Percentiles rank a stretch among this genome's conserved stretches.
These are phyloP conservation scores for Croton laevigatus DNA, from an alignment of 441 rosid genomes.

Conservation along the genomic window DNA sequence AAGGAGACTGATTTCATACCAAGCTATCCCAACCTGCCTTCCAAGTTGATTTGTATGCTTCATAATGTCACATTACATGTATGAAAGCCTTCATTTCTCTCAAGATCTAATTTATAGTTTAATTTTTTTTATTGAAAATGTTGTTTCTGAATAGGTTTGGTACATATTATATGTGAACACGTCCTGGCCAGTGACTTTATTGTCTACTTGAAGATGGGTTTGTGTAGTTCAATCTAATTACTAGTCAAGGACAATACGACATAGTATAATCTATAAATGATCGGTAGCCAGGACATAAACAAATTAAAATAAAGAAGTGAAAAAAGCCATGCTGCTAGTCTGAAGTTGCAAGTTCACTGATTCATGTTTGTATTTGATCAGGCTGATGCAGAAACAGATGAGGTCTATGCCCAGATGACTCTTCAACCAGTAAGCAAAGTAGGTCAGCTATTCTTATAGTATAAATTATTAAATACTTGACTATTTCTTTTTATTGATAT, in stretches of 20 bases:
- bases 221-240: neutral
- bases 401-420: constrained; percentile 98
- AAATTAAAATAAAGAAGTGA: neutral
- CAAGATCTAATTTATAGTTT: neutral
- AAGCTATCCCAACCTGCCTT: constrained; percentile 89
- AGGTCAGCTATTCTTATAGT: constrained; percentile 46
- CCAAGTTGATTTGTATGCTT: constrained; percentile 90
- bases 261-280: neutral
- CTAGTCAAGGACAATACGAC: neutral
- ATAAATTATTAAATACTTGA: neutral
- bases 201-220: neutral
- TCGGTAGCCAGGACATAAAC: neutral
- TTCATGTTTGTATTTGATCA: constrained; percentile 33
- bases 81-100: constrained; percentile 28
- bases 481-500: neutral
- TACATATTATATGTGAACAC: neutral
- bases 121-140: neutral
- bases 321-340: neutral
- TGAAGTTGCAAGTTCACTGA: constrained; percentile 8
- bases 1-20: constrained; percentile 84
- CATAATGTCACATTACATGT: constrained; percentile 87
- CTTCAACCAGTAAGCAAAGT: constrained; percentile 89
- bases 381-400: constrained; percentile 95
- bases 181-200: neutral
- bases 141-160: neutral